phyloP scores from a whole-genome alignment of 345 rosid genomes.

The Populus alba region DNA sequence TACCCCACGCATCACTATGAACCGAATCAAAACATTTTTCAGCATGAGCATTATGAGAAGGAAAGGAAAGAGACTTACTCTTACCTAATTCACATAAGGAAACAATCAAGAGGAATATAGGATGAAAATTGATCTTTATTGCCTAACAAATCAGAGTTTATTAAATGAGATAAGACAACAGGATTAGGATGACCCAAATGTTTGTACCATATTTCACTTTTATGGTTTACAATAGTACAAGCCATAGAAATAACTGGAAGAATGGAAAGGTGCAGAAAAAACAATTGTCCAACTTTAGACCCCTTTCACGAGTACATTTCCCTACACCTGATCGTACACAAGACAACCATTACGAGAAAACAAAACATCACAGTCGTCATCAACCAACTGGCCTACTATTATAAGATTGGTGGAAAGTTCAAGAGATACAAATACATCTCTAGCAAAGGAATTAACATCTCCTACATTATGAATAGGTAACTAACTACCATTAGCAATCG shows the following conservation, averaged over 20 bases:
- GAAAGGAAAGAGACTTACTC: no score
- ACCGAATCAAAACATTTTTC: no score
- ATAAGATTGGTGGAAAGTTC: not conserved
- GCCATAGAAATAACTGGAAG: not conserved
- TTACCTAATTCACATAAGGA: no score
- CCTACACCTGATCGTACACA: not conserved
- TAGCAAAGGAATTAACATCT: not conserved
- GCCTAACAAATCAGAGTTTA: not conserved
- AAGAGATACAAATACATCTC: not conserved
- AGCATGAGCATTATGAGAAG: no score
- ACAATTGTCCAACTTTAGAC: not conserved
- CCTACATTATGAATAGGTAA: not conserved
- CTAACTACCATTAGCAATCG: not conserved
- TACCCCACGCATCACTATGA: no score
- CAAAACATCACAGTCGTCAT: not conserved
- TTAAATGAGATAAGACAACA: not conserved
- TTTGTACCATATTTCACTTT: constrained; percentile 2
- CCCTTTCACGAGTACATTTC: not conserved
- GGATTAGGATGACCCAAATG: constrained; percentile 1
- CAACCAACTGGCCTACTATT: not conserved
- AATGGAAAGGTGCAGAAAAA: not conserved
- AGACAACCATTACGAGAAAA: not conserved
- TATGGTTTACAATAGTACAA: not conserved
- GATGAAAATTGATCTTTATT: not conserved
- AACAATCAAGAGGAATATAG: not conserved